phyloP scores from a whole-genome alignment of 2,329 filamentous ascomycete genomes.

The Sordariomycetes sp. region DNA sequence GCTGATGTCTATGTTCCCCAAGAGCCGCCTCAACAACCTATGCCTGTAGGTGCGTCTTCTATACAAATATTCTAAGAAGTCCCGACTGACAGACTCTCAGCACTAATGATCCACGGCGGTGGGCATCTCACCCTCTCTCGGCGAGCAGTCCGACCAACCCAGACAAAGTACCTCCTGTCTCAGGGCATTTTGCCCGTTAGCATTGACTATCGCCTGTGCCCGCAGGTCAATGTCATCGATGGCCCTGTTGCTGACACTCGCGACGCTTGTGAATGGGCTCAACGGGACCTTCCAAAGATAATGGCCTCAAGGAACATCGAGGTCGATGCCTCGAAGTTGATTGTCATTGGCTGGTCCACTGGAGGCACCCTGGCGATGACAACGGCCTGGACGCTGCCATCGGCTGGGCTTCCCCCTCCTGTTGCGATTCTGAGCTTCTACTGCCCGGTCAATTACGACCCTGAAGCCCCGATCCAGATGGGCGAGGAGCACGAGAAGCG shows the following conservation, averaged over 20 bases:
- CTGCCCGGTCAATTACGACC: slow-evolving; percentile 24
- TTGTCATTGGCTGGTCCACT: slow-evolving; percentile 37
- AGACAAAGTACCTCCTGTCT: slow-evolving; percentile 25
- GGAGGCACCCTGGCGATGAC: slow-evolving; percentile 37
- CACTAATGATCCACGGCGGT: slow-evolving; percentile 1
- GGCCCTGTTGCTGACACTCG: slow-evolving; percentile 35
- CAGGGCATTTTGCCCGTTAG: slow-evolving; percentile 34
- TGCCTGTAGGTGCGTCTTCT: slow-evolving; percentile 1
- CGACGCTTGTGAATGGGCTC: slow-evolving; percentile 31
- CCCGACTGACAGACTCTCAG: slow-evolving; percentile 8
- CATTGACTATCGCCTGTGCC: slow-evolving; percentile 41
- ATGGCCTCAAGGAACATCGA: slow-evolving; percentile 7
- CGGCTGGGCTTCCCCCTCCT: slow-evolving; percentile 22
- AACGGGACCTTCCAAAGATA: slow-evolving; percentile 19
- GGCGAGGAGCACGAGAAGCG: background rate
- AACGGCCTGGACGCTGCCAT: slow-evolving; percentile 23
- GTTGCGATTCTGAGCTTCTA: slow-evolving; percentile 36
- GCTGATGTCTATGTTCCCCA: background rate
- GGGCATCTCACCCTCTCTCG: slow-evolving; percentile 4
- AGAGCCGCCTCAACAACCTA: background rate
- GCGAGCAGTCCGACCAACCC: slow-evolving; percentile 12
- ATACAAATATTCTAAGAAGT: too few species aligned
- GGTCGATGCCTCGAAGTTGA: slow-evolving; percentile 20
- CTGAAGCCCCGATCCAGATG: background rate
- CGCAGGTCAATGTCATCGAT: slow-evolving; percentile 31